Base-by-base conservation (phyloP, 106 monocot species). In the Dioscorea zingiberensis region DNA sequence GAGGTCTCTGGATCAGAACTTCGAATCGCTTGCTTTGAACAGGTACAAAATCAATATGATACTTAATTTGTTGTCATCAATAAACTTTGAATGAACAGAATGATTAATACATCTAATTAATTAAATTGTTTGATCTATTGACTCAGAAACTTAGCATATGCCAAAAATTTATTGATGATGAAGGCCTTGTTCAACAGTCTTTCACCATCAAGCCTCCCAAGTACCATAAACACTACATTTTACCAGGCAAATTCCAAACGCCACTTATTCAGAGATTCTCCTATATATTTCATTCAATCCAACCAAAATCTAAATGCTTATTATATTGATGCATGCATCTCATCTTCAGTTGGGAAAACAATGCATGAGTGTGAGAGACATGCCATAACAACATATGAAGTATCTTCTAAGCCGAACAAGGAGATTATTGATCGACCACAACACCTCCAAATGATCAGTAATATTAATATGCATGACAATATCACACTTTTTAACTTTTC, bases 171-270 rank as follows among this genome's bases (percentile, higher is more conserved):
- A 85, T 76, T 15, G 81, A 86, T 58, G 73, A 47, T 11, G 79
- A 81, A 74, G 97, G 88, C 17, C 73, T 83, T 29, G 60, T 83
- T 66, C 85, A 97, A 54, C 97, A 92, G 58, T 79, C 88, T 56
- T 53, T 88, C 16, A 49, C 79, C 28, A 83, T 79, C 51, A 66
- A 76, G 62, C 73, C 83, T 14, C 85, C 88, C 14, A 86, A 80
- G 55, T 92, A 83, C 64, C 88, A 97, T 73, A 97, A 88, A 69
- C 87, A 77, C 55, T 97, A 97, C 62, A 84, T 77, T 19, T 70
- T 97, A 64, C 91, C 78, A 81, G 91, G 97, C 70, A 49, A 49
- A 7, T 49, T 18, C 13, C 18, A 2, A 7, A 2, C 16, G 10
- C 13, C 10, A 49, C 18, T 49, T 30, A 30, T 7, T 30, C n/a